A percentile compares a stretch with the other conserved stretches of the same genome.
Conservation (phyloP, 163 green algal genomes). For the Chloroidium sp. region DNA sequence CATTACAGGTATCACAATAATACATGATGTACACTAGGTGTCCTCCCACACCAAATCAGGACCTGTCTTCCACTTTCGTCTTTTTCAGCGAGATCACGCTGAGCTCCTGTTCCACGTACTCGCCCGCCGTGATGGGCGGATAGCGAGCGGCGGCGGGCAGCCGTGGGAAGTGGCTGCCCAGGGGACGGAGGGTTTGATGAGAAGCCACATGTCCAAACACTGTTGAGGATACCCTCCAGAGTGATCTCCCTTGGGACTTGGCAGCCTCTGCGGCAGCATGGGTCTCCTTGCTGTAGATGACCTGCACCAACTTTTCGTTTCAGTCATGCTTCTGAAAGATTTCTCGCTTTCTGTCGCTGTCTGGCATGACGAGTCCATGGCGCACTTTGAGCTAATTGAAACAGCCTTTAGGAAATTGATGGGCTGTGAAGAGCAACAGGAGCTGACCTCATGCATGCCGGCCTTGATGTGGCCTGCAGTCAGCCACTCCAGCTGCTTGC, state of each 20-base stretch:
- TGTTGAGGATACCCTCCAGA: slow-evolving; percentile 77
- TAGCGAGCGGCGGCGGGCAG: slow-evolving; percentile 23
- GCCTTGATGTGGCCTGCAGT: slow-evolving; percentile 71
- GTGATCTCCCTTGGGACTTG: slow-evolving; percentile 23
- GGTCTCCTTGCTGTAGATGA: slow-evolving; percentile 63
- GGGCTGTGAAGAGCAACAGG: too few species aligned
- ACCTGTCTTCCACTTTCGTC: too few species aligned
- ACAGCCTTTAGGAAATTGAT: too few species aligned
- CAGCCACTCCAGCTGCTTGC: slow-evolving; percentile 88
- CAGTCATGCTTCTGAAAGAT: too few species aligned
- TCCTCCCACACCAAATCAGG: too few species aligned
- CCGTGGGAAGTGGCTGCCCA: slow-evolving; percentile 48
- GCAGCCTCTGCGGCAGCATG: slow-evolving; percentile 43
- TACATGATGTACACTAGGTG: too few species aligned
- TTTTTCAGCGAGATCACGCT: slow-evolving; percentile 35
- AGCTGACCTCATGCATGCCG: slow-evolving; percentile 80
- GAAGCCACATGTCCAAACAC: slow-evolving; percentile 76
- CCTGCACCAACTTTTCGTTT: slow-evolving; percentile 20
- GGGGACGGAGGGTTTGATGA: slow-evolving; percentile 54
- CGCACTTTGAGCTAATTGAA: too few species aligned
- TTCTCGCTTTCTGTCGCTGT: too few species aligned
- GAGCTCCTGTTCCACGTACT: slow-evolving; percentile 66
- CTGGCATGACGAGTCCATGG: too few species aligned
- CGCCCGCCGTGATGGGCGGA: slow-evolving; percentile 36
- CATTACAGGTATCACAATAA: too few species aligned